phyloP scores from a whole-genome alignment of 2,329 filamentous ascomycete genomes.

The Cordyceps cateniannulata region DNA sequence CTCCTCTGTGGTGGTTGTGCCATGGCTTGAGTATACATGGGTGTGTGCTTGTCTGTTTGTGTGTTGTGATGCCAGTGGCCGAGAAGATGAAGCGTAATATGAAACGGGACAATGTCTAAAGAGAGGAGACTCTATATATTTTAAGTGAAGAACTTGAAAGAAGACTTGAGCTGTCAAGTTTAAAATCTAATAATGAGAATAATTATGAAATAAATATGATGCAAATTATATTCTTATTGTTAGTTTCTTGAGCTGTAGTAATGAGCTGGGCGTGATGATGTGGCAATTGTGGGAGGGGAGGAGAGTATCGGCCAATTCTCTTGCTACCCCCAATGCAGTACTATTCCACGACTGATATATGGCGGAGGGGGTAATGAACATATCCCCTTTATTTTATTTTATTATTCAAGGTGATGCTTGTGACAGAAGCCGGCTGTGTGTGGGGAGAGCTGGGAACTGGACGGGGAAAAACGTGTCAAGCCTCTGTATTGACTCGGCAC shows the following conservation, averaged over 20 bases:
- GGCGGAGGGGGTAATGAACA: not conserved
- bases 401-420: not conserved
- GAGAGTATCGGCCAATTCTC: not conserved
- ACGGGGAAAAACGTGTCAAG: not conserved
- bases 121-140: not conserved
- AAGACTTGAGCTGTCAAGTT: not conserved
- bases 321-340: not conserved
- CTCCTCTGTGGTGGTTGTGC: slow-evolving; percentile 15
- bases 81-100: not conserved
- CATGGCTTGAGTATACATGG: not conserved
- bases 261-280: not conserved
- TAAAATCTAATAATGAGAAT: not conserved
- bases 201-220: not conserved
- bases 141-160: not conserved
- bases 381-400: not conserved
- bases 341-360: not conserved
- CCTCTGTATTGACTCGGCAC: not conserved
- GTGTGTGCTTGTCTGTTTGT: not conserved
- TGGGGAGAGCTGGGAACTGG: not conserved
- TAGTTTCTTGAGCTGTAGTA: not conserved
- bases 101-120: not conserved
- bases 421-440: not conserved
- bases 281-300: not conserved
- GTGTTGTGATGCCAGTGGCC: not conserved
- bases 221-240: not conserved